Evolutionary conservation across 2,329 filamentous ascomycete species (phyloP).

Genomic region (Fusarium sp.): DNA sequence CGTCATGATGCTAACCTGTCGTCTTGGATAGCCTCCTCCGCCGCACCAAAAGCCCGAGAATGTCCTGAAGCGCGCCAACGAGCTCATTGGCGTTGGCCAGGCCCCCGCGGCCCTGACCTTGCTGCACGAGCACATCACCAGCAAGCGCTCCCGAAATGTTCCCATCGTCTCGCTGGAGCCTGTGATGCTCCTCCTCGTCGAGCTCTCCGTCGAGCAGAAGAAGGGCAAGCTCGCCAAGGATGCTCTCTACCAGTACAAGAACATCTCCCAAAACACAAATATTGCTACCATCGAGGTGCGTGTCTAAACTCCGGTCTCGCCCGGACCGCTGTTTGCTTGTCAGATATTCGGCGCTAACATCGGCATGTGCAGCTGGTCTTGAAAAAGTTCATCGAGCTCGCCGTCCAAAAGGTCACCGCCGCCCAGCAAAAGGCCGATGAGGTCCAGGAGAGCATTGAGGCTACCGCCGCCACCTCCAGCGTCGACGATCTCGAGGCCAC

Average conservation of each 20-base stretch:
- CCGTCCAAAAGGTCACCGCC: slow-evolving; percentile 94
- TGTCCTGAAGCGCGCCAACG: slow-evolving; percentile 97
- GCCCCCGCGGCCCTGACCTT: slow-evolving; percentile 90
- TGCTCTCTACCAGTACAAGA: slow-evolving; percentile 99
- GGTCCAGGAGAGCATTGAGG: slow-evolving; percentile 88
- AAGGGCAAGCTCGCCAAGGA: slow-evolving; percentile 99
- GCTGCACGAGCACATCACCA: slow-evolving; percentile 99
- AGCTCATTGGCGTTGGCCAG: slow-evolving; percentile 98
- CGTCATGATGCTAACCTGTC: slow-evolving; percentile 45
- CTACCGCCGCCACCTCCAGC: slow-evolving; percentile 72
- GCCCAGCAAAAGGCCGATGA: slow-evolving; percentile 97
- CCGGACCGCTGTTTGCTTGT: slow-evolving; percentile 2
- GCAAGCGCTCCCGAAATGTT: slow-evolving; percentile 96
- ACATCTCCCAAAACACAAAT: slow-evolving; percentile 99
- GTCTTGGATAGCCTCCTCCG: slow-evolving; percentile 80
- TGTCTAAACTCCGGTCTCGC: slow-evolving; percentile 14
- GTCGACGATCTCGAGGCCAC: slow-evolving; percentile 96
- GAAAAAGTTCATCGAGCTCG: slow-evolving; percentile 97
- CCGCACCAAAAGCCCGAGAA: slow-evolving; percentile 99
- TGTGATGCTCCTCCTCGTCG: slow-evolving; percentile 97
- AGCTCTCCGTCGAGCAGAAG: slow-evolving; percentile 95
- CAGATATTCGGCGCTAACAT: slow-evolving; percentile 34
- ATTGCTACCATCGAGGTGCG: slow-evolving; percentile 94
- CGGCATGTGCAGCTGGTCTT: slow-evolving; percentile 76
- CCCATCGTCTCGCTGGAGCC: slow-evolving; percentile 96